Evolutionary conservation across 164 flowering plant genomes (phyloP), one percentile per base, ranked within the genome.

Genomic region (Liquidambar formosana): DNA sequence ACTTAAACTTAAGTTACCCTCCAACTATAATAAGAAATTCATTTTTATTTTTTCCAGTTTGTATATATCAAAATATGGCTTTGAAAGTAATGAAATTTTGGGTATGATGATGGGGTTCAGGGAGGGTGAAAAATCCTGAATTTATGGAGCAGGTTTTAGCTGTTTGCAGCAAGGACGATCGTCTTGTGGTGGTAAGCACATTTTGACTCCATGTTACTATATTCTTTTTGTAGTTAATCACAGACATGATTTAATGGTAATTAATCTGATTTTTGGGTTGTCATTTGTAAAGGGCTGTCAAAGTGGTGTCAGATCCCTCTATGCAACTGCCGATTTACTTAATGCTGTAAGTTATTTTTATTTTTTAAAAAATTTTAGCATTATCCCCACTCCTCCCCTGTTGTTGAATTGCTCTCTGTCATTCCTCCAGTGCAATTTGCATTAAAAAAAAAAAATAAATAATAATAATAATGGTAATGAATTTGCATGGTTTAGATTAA

Each of bases 131-230:
- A 56, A 94, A 89, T 73, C 89, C 86, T 18, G 59, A 81, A 4
- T 94, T 94, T 73, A 43, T 90, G 72, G 82, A 85, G 72, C 84
- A 85, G 72, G 97, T 92, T 71, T 71, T 76, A 38, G 65, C 88
- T 8, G 73, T 76, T 52, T 90, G 74, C 80, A 72, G 68, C 71
- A 83, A 84, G 68, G 91, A 89, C 33, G 94, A 89, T 80, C 80
- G 57, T 60, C 70, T 92, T 25, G 73, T 94, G 16, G 89, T 94
- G 95, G 98, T 92, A 85, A 83, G n/a, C n/a, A n/a, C n/a, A n/a
- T n/a, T n/a, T n/a, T n/a, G n/a, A n/a, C n/a, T n/a, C n/a, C n/a
- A n/a, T n/a, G n/a, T n/a, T n/a, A n/a, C n/a, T n/a, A n/a, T n/a
- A n/a, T n/a, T n/a, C n/a, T n/a, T n/a, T n/a, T n/a, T n/a, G n/a